Evolutionary conservation across 768 basidiomycete genomes (phyloP).

Genomic region (Dacryopinax primogenitus): DNA sequence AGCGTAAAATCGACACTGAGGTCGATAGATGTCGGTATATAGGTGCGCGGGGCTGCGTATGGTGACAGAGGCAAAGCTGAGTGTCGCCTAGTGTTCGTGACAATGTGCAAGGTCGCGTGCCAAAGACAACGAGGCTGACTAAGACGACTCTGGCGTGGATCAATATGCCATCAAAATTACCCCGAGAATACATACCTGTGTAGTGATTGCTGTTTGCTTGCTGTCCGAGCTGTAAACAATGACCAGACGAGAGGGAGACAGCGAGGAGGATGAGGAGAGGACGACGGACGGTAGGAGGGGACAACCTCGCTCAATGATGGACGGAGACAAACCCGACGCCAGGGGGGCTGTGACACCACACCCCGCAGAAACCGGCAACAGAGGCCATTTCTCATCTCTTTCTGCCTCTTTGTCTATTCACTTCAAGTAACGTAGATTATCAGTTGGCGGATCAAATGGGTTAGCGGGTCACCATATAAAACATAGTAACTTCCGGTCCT

Average conservation of each 20-base stretch:
- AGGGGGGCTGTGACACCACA: slow-evolving; percentile 3
- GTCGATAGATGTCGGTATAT: slow-evolving; percentile 8
- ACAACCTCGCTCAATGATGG: slow-evolving; percentile 7
- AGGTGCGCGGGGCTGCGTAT: not conserved
- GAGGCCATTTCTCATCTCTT: not conserved
- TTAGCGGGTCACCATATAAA: no score
- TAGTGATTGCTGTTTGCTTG: not conserved
- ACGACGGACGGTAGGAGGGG: not conserved
- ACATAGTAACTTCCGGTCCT: no score
- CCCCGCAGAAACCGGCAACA: not conserved
- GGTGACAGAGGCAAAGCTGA: not conserved
- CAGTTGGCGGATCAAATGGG: no score
- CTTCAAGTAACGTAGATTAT: not conserved
- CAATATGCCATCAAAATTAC: not conserved
- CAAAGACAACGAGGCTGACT: slow-evolving; percentile 9
- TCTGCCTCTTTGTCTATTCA: not conserved
- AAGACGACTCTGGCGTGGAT: not conserved
- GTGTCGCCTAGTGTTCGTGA: not conserved
- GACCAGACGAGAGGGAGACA: not conserved
- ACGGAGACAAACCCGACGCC: slow-evolving; percentile 5
- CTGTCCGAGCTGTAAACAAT: not conserved
- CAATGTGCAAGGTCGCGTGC: slow-evolving; percentile 1
- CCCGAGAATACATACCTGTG: not conserved
- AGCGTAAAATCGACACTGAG: not conserved
- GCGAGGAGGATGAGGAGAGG: not conserved